phyloP scores from a whole-genome alignment of 1,139 yeast species.

The Arxiozyma heterogenica region DNA sequence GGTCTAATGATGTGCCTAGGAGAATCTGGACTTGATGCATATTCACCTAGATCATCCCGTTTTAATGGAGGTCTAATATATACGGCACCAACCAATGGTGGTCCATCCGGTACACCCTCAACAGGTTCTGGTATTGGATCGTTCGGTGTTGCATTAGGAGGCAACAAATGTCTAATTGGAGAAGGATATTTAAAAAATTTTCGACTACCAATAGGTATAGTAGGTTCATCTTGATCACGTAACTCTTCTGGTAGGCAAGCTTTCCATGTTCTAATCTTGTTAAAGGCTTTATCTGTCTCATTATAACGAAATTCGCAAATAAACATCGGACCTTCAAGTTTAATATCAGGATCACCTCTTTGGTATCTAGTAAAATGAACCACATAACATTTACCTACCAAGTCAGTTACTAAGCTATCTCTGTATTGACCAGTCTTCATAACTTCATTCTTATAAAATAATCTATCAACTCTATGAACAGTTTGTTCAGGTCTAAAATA shows the following conservation, averaged over 20 bases:
- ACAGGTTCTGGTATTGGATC: slow-evolving; percentile 79
- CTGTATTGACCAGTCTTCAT: slow-evolving; percentile 95
- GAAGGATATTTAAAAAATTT: slow-evolving; percentile 71
- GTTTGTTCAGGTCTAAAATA: slow-evolving; percentile 97
- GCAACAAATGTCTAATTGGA: slow-evolving; percentile 70
- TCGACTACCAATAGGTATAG: slow-evolving; percentile 47
- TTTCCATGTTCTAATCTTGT: slow-evolving; percentile 95
- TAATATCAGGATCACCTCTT: slow-evolving; percentile 86
- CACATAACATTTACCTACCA: slow-evolving; percentile 88
- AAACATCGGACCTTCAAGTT: slow-evolving; percentile 75
- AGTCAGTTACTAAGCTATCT: slow-evolving; percentile 81
- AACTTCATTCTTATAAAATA: slow-evolving; percentile 88
- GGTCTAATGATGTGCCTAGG: slow-evolving; percentile 49
- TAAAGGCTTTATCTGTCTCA: slow-evolving; percentile 80
- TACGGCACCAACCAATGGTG: slow-evolving; percentile 87
- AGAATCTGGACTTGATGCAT: slow-evolving; percentile 50
- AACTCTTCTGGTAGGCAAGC: slow-evolving; percentile 97
- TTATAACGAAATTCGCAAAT: slow-evolving; percentile 93
- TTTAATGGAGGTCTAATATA: slow-evolving; percentile 67
- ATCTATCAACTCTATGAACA: slow-evolving; percentile 80
- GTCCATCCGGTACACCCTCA: slow-evolving; percentile 70
- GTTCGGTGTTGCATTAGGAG: slow-evolving; percentile 59
- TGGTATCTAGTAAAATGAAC: slow-evolving; percentile 89
- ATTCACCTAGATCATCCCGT: slow-evolving; percentile 73
- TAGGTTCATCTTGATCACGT: slow-evolving; percentile 77